Evolutionary conservation across 1,284 basidiomycete genomes (phyloP).

Genomic region (Anthracocystis setariae): DNA sequence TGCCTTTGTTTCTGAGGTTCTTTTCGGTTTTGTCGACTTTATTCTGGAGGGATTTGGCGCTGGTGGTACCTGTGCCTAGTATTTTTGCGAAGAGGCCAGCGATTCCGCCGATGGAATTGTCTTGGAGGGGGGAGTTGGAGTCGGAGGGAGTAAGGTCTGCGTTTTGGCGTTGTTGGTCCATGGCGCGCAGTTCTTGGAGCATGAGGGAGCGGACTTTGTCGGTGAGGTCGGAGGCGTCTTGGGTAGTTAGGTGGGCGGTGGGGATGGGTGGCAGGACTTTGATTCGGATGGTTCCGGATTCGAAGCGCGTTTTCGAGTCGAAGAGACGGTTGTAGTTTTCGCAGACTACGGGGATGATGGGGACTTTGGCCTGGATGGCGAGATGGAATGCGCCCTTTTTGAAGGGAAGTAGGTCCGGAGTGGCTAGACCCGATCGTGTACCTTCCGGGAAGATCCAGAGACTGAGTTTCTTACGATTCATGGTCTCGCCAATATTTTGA

Average conservation of each 20-base stretch:
- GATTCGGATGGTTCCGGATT: constrained; percentile 60
- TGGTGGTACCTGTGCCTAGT: constrained; percentile 29
- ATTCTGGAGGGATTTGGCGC: constrained; percentile 4
- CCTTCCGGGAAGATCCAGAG: constrained; percentile 68
- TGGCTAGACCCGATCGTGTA: constrained; percentile 70
- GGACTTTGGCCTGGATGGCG: constrained; percentile 81
- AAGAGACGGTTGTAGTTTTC: constrained; percentile 88
- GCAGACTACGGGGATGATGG: constrained; percentile 86
- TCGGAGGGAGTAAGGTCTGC: constrained; percentile 15
- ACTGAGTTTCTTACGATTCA: constrained; percentile 76
- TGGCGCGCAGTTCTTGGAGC: constrained; percentile 43
- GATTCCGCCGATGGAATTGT: constrained; percentile 25
- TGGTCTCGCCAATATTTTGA: constrained; percentile 79
- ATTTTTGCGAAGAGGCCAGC: constrained; percentile 38
- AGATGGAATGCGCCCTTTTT: constrained; percentile 99
- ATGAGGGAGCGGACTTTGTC: constrained; percentile 71
- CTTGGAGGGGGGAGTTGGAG: constrained; percentile 11
- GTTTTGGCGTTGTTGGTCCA: constrained; percentile 47
- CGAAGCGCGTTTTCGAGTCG: constrained; percentile 81
- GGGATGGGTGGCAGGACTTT: constrained; percentile 81
- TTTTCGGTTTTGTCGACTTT: constrained; percentile 30
- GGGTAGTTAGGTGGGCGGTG: constrained; percentile 76
- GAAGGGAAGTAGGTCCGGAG: constrained; percentile 75
- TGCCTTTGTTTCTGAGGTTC: constrained; percentile 31
- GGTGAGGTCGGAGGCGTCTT: constrained; percentile 76